Evolutionary conservation across 1,284 basidiomycete genomes (phyloP), one percentile per base, ranked within the genome.

Genomic region (Thelephora terrestris): DNA sequence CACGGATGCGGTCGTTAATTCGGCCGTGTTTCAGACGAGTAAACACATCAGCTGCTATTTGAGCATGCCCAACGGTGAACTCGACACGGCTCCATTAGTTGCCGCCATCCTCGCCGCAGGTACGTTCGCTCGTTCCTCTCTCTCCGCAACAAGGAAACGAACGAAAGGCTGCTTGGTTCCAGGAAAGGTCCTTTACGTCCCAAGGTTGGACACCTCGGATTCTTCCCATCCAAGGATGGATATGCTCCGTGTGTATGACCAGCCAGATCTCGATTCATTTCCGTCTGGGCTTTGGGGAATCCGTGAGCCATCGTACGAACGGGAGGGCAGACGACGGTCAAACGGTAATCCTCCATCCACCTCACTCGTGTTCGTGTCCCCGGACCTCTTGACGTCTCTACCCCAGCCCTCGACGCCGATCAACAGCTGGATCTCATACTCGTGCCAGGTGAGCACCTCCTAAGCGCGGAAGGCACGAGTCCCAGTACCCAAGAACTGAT

Each of bases 121-220:
- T 79, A 52, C 36, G 68, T 51, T 34, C 49, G 48, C 40, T 49
- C 16, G 36, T 25, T 45, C 29, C 34, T 50, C 27, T 35, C 34
- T 39, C 7, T n/a, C 25, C 42, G 34, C 25, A 47, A 37, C 40
- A 12, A 43, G 24, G n/a, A 34, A 18, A 12, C 38, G 40, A 42
- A 49, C 17, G 20, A 29, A 24, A 51, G 25, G 46, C 38, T 46
- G 18, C n/a, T 27, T 23, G 44, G 50, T 36, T 39, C 24, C 17
- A 86, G 85, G 72, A 2, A 85, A 85, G 58, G 69, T 63, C 1
- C 60, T 89, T 2, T 88, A 76, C 58, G 78, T 87, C n/a, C 85
- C 85, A 4, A 84, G 72, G 57, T 75, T 85, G 45, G 66, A 68
- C 53, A 59, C 67, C 1, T 65, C 65, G 36, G 61, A 64, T 7